These are phyloP conservation scores for Daldinia vernicosa DNA, from an alignment of 495 filamentous ascomycete species.

Conservation along the genomic window DNA sequence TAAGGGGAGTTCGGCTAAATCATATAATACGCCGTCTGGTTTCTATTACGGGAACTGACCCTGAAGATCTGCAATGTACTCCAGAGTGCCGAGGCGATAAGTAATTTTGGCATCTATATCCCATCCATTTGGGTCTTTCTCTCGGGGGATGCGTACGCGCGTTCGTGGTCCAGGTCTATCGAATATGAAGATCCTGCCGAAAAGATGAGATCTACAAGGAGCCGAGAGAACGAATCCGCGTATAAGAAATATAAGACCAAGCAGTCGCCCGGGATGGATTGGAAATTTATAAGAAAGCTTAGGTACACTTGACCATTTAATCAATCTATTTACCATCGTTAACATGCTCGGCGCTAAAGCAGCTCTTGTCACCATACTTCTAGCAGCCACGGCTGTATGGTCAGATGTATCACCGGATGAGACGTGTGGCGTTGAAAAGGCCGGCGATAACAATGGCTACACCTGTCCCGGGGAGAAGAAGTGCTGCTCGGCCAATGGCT, in stretches of 20 bases:
- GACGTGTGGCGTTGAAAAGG: constrained; percentile 45
- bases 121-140: constrained; percentile 25
- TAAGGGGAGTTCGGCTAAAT: constrained; percentile 38
- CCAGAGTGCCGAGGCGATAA: constrained; percentile 22
- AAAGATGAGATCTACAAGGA: background rate
- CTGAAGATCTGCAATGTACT: constrained; percentile 31
- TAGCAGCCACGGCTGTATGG: constrained; percentile 47
- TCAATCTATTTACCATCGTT: background rate
- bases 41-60: constrained; percentile 18
- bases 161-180: constrained; percentile 11
- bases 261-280: background rate
- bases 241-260: constrained; percentile 3
- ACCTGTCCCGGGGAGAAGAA: constrained; percentile 47
- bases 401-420: constrained; percentile 48
- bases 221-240: background rate
- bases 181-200: constrained; percentile 10
- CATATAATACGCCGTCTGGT: constrained; percentile 13
- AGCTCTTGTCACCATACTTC: constrained; percentile 16
- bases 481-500: constrained; percentile 51
- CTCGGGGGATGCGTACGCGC: constrained; percentile 23
- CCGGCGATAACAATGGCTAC: constrained; percentile 44
- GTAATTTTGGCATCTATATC: constrained; percentile 16
- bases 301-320: background rate
- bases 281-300: background rate
- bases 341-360: constrained; percentile 29